phyloP scores from a whole-genome alignment of 2,329 filamentous ascomycete genomes.

The Lasiodiplodia sp. region DNA sequence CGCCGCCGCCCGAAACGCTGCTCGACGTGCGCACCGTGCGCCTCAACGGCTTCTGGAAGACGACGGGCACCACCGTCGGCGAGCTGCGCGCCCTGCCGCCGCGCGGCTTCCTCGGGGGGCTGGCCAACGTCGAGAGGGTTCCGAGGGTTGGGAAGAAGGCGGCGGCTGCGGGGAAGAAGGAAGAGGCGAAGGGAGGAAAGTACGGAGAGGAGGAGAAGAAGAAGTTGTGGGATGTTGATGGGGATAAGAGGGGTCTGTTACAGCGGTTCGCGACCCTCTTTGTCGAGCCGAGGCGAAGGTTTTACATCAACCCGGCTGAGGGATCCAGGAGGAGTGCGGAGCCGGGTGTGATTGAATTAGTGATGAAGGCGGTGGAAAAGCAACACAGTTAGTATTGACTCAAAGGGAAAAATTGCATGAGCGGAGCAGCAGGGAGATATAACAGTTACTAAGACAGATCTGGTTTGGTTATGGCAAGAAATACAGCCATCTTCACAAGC shows the following conservation, averaged over 20 bases:
- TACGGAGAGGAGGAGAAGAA: background rate
- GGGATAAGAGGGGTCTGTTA: background rate
- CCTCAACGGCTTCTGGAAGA: constrained; percentile 42
- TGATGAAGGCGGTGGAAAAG: constrained; percentile 23
- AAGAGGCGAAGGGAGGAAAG: background rate
- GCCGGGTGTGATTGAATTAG: constrained; percentile 12
- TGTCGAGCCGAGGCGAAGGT: constrained; percentile 1
- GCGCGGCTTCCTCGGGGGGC: background rate
- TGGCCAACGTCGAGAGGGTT: constrained; percentile 17
- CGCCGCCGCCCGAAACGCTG: constrained; percentile 36
- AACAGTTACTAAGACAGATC: background rate
- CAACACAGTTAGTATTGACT: background rate
- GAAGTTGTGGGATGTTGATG: background rate
- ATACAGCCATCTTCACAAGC: background rate
- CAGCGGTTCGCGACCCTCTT: constrained; percentile 3
- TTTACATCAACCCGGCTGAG: constrained; percentile 8
- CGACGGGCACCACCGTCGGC: constrained; percentile 39
- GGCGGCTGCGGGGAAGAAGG: background rate
- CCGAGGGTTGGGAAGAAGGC: background rate
- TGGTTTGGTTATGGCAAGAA: background rate
- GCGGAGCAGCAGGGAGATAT: background rate
- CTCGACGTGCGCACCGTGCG: constrained; percentile 47
- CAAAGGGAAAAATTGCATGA: no score
- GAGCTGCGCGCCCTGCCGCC: constrained; percentile 38
- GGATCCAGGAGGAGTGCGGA: constrained; percentile 15